Evolutionary conservation across 2,329 filamentous ascomycete species (phyloP), one percentile per base, ranked within the genome.

Genomic region (Venturia asperata): DNA sequence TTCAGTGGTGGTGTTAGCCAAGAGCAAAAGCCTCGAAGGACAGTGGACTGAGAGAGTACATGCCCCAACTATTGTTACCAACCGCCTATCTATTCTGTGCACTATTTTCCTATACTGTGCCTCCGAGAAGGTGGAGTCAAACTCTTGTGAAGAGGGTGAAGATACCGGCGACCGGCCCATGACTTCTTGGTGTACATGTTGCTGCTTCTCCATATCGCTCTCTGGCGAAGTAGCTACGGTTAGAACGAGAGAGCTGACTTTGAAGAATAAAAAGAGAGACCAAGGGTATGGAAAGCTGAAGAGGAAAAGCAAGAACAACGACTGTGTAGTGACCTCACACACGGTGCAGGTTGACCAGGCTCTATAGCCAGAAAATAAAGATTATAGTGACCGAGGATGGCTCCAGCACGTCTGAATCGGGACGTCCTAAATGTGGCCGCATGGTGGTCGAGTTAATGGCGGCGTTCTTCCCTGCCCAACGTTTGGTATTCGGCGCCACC

Each of bases 51-150:
- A 11, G 27, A 34, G 11, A 24, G 6, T 34, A 76, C 68, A 75
- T 74, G 73, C 74, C 7, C 79, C 79, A 1, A 80, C 74, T 0
- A 78, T 79, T 27, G 78, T 69, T 21, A 81, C 78, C 27, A 81
- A 73, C 30, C 79, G 76, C 41, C 73, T 77, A 74, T 95, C 91
- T 69, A 94, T 80, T 13, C 85, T 83, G 65, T 82, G 80, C 47
- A 91, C 85, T 70, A 94, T 90, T 56, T 77, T 82, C 72, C 79
- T 84, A 76, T 89, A 83, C 75, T 93, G 86, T 21, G 79, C 75
- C 0, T 80, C 80, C 0, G 83, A 81, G 74, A 87, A 86, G 52
- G 75, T 74, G 65, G 70, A 71, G 66, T 73, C 72, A 61, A 71
- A 73, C 19, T 69, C 71, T 34, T 55, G 61, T 7, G 56, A 21